Conservation (phyloP, 441 rosid species). For the Jatropha multifida region DNA sequence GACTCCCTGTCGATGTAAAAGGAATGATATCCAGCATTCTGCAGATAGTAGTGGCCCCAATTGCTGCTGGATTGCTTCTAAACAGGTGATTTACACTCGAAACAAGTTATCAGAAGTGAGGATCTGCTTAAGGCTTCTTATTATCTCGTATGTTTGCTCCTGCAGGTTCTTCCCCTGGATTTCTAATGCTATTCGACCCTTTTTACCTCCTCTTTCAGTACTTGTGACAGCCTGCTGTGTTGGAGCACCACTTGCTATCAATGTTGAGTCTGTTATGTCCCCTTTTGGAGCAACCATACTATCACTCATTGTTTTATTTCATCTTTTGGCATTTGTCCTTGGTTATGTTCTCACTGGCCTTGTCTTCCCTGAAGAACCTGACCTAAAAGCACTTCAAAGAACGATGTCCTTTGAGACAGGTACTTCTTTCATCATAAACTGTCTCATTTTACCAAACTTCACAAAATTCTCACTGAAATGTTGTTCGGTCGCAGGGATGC, state of each 20-base stretch:
- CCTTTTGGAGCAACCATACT: conserved; percentile 64
- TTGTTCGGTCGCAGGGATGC: conserved; percentile 60
- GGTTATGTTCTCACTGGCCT: conserved; percentile 70
- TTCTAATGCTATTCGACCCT: conserved; percentile 61
- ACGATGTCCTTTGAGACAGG: conserved; percentile 91
- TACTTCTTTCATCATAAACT: conserved; percentile 15
- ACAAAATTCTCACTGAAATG: conserved; percentile 9
- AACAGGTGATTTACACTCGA: conserved; percentile 49
- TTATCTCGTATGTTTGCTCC: conserved; percentile 12
- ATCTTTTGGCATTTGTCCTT: conserved; percentile 68
- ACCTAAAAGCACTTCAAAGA: conserved; percentile 74
- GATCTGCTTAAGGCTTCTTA: conserved; percentile 4
- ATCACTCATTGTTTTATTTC: conserved; percentile 58
- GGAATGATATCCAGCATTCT: conserved; percentile 90
- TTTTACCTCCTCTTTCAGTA: conserved; percentile 75
- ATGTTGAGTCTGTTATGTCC: conserved; percentile 72
- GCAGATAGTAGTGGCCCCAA: conserved; percentile 83
- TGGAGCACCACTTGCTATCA: conserved; percentile 91
- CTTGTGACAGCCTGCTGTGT: conserved; percentile 85
- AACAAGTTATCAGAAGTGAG: conserved; percentile 8
- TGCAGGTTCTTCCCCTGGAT: conserved; percentile 75
- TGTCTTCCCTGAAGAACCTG: conserved; percentile 50
- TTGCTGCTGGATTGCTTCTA: conserved; percentile 75
- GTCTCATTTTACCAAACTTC: background rate
- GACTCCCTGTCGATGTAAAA: conserved; percentile 80